phyloP scores from a whole-genome alignment of 768 basidiomycete species.

The Mycena leptocephala region DNA sequence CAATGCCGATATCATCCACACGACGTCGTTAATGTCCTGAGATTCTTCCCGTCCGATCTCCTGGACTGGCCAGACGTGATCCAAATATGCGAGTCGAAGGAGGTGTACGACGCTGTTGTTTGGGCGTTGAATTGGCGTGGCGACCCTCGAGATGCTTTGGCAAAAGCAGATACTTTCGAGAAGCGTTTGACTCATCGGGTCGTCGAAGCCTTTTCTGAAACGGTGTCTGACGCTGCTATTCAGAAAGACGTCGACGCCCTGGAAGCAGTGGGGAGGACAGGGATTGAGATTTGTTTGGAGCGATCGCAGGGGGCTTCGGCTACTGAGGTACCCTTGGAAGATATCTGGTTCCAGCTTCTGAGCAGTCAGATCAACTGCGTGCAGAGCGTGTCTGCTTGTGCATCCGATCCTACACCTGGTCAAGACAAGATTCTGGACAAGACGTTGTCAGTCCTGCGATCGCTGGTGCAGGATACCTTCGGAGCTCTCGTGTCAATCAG shows the following conservation, averaged over 20 bases:
- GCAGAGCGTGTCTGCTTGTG: constrained; percentile 74
- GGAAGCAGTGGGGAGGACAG: constrained; percentile 71
- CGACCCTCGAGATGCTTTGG: constrained; percentile 75
- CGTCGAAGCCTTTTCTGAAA: constrained; percentile 52
- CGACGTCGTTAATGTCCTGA: constrained; percentile 74
- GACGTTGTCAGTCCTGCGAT: constrained; percentile 71
- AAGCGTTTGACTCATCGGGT: constrained; percentile 64
- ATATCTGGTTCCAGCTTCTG: constrained; percentile 92
- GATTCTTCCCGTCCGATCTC: constrained; percentile 65
- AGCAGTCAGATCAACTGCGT: constrained; percentile 87
- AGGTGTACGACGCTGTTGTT: constrained; percentile 83
- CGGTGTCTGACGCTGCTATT: constrained; percentile 43
- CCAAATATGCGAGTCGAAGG: constrained; percentile 76
- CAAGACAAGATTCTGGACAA: constrained; percentile 37
- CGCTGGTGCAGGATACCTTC: constrained; percentile 89
- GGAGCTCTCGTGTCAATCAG: constrained; percentile 88
- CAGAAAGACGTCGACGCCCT: constrained; percentile 64
- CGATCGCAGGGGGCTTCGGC: constrained; percentile 66
- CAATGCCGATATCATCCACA: constrained; percentile 82
- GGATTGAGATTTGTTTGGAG: constrained; percentile 79
- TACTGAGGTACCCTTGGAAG: constrained; percentile 72
- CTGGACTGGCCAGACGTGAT: constrained; percentile 73
- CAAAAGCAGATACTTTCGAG: constrained; percentile 75
- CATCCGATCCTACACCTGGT: constrained; percentile 36
- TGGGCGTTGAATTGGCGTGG: constrained; percentile 85